phyloP scores from a whole-genome alignment of 768 basidiomycete species.

The Podaxis mareebaensis region DNA sequence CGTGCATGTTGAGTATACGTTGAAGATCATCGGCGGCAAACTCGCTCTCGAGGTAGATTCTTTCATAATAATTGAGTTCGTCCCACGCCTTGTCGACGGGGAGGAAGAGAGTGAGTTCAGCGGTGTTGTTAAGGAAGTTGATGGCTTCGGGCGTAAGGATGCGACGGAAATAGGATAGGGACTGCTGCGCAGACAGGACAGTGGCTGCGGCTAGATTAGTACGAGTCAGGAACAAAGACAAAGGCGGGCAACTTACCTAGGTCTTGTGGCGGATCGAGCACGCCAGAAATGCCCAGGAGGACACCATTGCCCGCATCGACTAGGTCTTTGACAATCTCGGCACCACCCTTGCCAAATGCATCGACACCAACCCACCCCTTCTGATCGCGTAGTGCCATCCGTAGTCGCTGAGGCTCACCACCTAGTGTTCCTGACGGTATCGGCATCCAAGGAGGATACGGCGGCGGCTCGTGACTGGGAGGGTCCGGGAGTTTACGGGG shows the following conservation, averaged over 20 bases:
- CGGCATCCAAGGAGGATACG: conserved; percentile 85
- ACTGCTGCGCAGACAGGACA: conserved; percentile 56
- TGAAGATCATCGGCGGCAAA: conserved; percentile 81
- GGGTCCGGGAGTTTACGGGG: conserved; percentile 61
- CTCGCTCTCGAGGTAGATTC: conserved; percentile 84
- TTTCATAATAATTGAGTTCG: conserved; percentile 73
- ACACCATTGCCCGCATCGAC: conserved; percentile 73
- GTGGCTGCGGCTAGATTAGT: conserved; percentile 43
- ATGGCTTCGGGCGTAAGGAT: conserved; percentile 65
- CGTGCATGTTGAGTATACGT: conserved; percentile 78
- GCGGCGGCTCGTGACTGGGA: conserved; percentile 69
- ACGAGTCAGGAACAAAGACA: conserved; percentile 4
- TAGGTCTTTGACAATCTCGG: conserved; percentile 55
- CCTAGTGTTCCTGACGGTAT: conserved; percentile 80
- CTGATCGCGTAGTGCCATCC: conserved; percentile 53
- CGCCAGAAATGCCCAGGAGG: conserved; percentile 70
- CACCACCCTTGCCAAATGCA: conserved; percentile 77
- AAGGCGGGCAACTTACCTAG: conserved; percentile 53
- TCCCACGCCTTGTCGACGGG: conserved; percentile 86
- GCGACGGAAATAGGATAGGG: conserved; percentile 72
- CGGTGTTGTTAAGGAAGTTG: conserved; percentile 58
- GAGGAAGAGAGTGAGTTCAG: conserved; percentile 85
- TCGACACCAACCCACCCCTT: conserved; percentile 70
- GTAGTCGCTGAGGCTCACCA: conserved; percentile 77
- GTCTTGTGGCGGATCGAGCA: conserved; percentile 74